phyloP scores from a whole-genome alignment of 148 eudicot genomes.

The Diospyros kaki region DNA sequence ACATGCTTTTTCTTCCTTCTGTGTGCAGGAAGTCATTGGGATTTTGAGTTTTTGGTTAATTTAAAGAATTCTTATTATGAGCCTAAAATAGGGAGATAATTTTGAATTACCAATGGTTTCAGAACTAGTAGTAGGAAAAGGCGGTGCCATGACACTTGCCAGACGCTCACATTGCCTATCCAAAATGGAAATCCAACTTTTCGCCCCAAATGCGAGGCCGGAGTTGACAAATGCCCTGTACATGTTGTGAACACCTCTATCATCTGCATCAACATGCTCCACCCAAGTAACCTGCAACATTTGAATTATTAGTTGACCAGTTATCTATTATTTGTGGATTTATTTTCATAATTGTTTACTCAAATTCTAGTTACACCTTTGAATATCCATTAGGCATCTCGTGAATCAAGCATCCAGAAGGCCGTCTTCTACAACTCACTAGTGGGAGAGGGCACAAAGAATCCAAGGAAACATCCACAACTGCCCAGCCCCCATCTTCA shows the following conservation, averaged over 20 bases:
- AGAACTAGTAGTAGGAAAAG: constrained; percentile 19
- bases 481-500: constrained; percentile 39
- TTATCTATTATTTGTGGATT: no score
- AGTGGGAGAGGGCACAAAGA: constrained; percentile 16
- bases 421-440: constrained; percentile 31
- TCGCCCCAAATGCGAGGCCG: constrained; percentile 37
- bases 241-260: constrained; percentile 23
- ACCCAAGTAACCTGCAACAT: constrained; percentile 43
- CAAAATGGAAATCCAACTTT: constrained; percentile 32
- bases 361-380: constrained; percentile 14
- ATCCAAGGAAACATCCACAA: constrained; percentile 50
- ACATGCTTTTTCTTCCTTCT: constrained; percentile 15
- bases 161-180: constrained; percentile 37
- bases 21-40: no score
- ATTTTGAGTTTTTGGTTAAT: no score
- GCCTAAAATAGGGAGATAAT: no score
- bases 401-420: constrained; percentile 45
- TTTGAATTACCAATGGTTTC: constrained; percentile 2
- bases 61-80: no score
- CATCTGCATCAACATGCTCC: constrained; percentile 44
- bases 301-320: no score
- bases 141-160: constrained; percentile 23
- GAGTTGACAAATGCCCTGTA: constrained; percentile 28
- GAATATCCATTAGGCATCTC: constrained; percentile 46
- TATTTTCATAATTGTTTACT: neutral